Base-by-base conservation (phyloP, 129 eudicot genomes). In the Pseudognaphalium luteoalbum region DNA sequence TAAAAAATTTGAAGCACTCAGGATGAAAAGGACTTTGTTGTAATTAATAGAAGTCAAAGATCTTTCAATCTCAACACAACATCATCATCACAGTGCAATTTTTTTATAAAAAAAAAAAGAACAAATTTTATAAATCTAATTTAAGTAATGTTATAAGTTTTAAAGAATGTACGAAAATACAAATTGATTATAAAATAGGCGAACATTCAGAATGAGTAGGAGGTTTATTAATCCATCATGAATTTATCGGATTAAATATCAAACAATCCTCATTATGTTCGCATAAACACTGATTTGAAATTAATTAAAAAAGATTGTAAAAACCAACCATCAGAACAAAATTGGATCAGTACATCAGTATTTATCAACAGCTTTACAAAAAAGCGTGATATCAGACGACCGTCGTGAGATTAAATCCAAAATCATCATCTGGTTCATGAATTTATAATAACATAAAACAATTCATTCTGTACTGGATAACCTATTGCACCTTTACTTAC, bases 311-410 rank as follows among this genome's bases (percentile, higher is more conserved):
- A 58, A 5, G 19, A 54, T 1, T 5, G 2, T 15, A 7, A 17
- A 7, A 54, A 16, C 19, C 17, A 6, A 72, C 76, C 76, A 72
- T 72, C 76, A 57, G 76, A 7, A 34, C 57, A 17, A 72, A 10
- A n/a, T 52, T 44, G 76, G 67, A 72, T 56, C 21, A 72, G 57
- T 72, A 35, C 76, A 72, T 72, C 76, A 72, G 12, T 57, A 57
- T 0, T 56, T 47, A 56, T 72, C 76, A 72, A 47, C 76, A 72
- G 76, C 41, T 29, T 42, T 72, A 72, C 76, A 57, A 72, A 72
- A 72, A 72, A 10, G 39, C 76, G 66, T 56, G 76, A 72, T 33
- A 47, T 72, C 76, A 72, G 76, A 56, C 76, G 76, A 72, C 32
- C 51, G 66, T 72, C 51, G 76, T 72, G 52, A 72, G 76, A 37